Percentiles rank a stretch among this genome's conserved stretches.
Conservation (phyloP, 2,329 filamentous ascomycete species). For the Sclerotinia spermophila region DNA sequence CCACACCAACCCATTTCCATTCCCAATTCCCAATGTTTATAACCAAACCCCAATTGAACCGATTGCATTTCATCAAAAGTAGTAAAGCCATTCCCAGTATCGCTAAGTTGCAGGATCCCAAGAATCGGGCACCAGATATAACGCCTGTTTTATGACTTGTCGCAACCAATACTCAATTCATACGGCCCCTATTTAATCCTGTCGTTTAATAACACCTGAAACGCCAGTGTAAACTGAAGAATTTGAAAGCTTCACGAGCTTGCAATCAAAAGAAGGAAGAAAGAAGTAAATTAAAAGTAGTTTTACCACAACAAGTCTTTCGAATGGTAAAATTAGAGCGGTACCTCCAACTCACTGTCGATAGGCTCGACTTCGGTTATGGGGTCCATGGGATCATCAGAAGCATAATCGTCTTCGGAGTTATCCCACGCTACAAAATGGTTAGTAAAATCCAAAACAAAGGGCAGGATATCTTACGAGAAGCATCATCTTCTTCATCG, state of each 20-base stretch:
- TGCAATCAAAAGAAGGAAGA: slow-evolving; percentile 10
- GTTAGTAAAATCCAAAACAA: slow-evolving; percentile 6
- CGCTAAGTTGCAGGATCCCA: not conserved
- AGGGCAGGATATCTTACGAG: slow-evolving; percentile 35
- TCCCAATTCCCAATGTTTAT: slow-evolving; percentile 1
- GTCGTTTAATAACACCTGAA: slow-evolving; percentile 5
- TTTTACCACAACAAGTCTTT: slow-evolving; percentile 9
- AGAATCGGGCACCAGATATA: not conserved
- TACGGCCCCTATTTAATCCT: not conserved
- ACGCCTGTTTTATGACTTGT: slow-evolving; percentile 1
- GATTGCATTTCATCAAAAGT: slow-evolving; percentile 11
- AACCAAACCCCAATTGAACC: slow-evolving; percentile 13
- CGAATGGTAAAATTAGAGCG: slow-evolving; percentile 15
- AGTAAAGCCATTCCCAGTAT: not conserved
- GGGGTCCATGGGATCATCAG: slow-evolving; percentile 53
- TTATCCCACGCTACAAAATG: slow-evolving; percentile 35
- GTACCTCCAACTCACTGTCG: slow-evolving; percentile 36
- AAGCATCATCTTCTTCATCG: slow-evolving; percentile 40
- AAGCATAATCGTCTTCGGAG: slow-evolving; percentile 41
- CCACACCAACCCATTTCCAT: not conserved
- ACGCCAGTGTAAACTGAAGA: slow-evolving; percentile 9
- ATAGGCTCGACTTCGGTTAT: slow-evolving; percentile 46
- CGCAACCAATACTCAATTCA: not conserved
- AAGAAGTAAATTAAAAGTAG: not conserved
- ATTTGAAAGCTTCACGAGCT: not conserved